phyloP scores from a whole-genome alignment of 352 stramenopile species.

The Globisporangium paddicum region DNA sequence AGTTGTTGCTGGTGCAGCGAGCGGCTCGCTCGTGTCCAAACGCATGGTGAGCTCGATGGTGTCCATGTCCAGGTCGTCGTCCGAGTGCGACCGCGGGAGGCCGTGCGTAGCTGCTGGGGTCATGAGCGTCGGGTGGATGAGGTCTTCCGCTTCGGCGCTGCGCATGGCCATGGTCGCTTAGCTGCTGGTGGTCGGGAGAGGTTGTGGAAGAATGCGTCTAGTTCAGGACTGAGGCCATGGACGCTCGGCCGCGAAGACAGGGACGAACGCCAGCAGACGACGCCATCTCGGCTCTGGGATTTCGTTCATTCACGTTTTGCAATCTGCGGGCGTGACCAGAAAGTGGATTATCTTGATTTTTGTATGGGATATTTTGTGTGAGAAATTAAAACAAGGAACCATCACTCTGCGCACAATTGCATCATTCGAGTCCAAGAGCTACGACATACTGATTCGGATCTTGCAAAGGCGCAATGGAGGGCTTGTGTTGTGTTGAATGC shows the following conservation, averaged over 20 bases:
- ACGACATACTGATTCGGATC: neutral
- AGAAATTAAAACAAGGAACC: too few species aligned
- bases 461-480: neutral
- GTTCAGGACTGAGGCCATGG: constrained; percentile 6
- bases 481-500: neutral
- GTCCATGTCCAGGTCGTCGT: neutral
- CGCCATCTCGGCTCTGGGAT: neutral
- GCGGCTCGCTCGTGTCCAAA: neutral
- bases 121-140: neutral
- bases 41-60: constrained; percentile 3
- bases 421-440: neutral
- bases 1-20: neutral
- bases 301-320: neutral
- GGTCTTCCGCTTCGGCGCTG: constrained; percentile 1
- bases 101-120: neutral
- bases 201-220: too few species aligned
- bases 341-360: too few species aligned
- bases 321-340: too few species aligned
- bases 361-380: neutral
- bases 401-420: neutral
- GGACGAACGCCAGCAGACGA: too few species aligned
- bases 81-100: neutral
- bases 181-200: too few species aligned
- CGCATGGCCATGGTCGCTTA: neutral
- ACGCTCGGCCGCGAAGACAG: too few species aligned